Conservation (phyloP, 2,329 filamentous ascomycete species). For the Chrysosporium queenslandicum region DNA sequence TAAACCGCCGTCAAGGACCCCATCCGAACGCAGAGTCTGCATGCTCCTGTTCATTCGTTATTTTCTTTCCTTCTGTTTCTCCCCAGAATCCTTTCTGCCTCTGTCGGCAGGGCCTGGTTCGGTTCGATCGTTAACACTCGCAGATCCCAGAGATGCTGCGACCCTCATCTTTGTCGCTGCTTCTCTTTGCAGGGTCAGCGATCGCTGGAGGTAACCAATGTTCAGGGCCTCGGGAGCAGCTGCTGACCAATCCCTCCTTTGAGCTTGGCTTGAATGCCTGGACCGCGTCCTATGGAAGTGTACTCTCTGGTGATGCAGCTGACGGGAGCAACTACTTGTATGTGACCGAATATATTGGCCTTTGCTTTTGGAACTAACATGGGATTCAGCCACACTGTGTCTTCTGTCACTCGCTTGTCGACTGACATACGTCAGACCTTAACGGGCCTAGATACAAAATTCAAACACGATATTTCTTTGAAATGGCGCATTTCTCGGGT, state of each 20-base stretch:
- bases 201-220: background rate
- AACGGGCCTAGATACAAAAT: background rate
- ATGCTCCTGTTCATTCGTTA: background rate
- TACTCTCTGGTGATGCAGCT: background rate
- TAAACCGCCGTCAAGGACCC: background rate
- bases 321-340: background rate
- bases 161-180: background rate
- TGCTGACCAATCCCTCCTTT: constrained; percentile 3
- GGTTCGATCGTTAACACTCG: background rate
- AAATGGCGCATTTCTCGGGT: constrained; percentile 1
- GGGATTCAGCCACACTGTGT: background rate
- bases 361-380: background rate
- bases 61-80: background rate
- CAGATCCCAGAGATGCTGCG: background rate
- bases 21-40: background rate
- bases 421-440: background rate
- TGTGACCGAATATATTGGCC: background rate
- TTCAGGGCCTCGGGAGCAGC: background rate
- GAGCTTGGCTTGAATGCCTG: background rate
- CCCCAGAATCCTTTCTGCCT: background rate
- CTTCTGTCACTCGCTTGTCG: background rate
- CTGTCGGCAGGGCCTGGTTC: background rate
- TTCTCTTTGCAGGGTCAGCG: background rate
- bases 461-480: background rate
- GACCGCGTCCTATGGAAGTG: background rate